Evolutionary conservation across 2,329 filamentous ascomycete genomes (phyloP), one percentile per base, ranked within the genome.

Genomic region (Akanthomyces dipterigenus): DNA sequence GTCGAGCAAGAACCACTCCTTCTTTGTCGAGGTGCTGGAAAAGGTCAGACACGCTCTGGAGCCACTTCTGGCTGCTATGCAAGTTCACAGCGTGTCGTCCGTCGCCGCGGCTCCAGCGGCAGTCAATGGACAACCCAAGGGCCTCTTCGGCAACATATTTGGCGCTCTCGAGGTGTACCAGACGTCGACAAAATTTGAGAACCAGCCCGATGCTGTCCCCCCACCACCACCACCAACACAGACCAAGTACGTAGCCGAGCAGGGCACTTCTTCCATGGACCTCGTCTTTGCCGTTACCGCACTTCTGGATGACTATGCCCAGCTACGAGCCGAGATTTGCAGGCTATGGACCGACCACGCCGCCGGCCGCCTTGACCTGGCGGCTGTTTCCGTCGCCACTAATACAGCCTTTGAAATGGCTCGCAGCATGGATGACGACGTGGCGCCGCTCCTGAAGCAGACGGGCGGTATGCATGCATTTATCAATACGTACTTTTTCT

Each of bases 381-480:
- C 66, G 5, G 64, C 64, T n/a, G 65, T 55, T 1, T 40, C 65
- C 5, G 18, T 68, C 0, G 65, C 67, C 9, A 67, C 65, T 3
- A 69, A 68, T 43, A 50, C 55, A 6, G 62, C 65, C 0, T 67
- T 68, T 31, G 67, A 65, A 22, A 7, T 67, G 11, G 66, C 66
- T 4, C 64, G 62, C 9, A 63, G 58, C 54, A 65, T 69, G 63
- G 66, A 67, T 18, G 80, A 82, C 65, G 78, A 84, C 45, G 80
- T 82, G 60, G 74, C 79, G 65, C 76, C 72, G 2, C 1, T 67
- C 0, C 5, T 67, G 1, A 58, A 60, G 3, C 61, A 63, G 22
- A 28, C 56, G 0, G 57, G 49, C 2, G 62, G 66, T 18, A 24
- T 1, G 48, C 34, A 28, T 3, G 16, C 5, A 1, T 1, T 28